Evolutionary conservation across 345 rosid species (phyloP).

Genomic region (Aquilaria sinensis): DNA sequence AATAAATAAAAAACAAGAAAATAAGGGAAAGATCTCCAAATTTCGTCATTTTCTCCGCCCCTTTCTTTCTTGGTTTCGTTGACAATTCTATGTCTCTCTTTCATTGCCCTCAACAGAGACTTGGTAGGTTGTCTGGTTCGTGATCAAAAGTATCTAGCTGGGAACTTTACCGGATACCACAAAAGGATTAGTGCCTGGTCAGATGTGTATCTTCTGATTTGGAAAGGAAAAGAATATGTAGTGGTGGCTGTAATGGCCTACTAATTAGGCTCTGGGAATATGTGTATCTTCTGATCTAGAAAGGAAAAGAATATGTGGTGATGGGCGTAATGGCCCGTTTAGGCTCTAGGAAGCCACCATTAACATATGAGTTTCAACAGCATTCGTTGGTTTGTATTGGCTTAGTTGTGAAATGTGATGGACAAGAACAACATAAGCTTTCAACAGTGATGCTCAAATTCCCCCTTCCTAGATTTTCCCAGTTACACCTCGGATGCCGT

Average conservation of each 20-base stretch:
- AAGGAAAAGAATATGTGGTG: conserved; percentile 97
- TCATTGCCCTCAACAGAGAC: conserved; percentile 86
- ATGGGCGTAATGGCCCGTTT: conserved; percentile 93
- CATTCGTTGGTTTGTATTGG: not conserved
- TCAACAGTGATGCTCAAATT: no score
- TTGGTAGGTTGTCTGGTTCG: conserved; percentile 41
- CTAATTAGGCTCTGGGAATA: no score
- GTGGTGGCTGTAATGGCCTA: no score
- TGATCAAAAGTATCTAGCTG: conserved; percentile 86
- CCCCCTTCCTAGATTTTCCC: no score
- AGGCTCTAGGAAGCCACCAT: conserved; percentile 99
- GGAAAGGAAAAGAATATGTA: no score
- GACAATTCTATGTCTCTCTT: conserved; percentile 99
- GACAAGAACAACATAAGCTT: no score
- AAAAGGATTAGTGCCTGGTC: conserved; percentile 78
- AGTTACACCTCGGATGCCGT: no score
- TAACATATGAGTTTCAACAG: conserved; percentile 49
- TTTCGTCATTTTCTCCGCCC: no score
- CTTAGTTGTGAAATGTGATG: no score
- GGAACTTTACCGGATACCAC: conserved; percentile 98
- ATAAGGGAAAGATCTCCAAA: no score
- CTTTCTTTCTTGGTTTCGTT: conserved; percentile 18
- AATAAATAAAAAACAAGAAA: no score
- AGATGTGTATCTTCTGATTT: conserved; percentile 37
- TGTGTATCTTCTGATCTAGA: conserved; percentile 78